A percentile compares a stretch with the other conserved stretches of the same genome.
These are phyloP conservation scores for Isabelozyma rhagii DNA, from an alignment of 805 yeast species.

Conservation along the genomic window DNA sequence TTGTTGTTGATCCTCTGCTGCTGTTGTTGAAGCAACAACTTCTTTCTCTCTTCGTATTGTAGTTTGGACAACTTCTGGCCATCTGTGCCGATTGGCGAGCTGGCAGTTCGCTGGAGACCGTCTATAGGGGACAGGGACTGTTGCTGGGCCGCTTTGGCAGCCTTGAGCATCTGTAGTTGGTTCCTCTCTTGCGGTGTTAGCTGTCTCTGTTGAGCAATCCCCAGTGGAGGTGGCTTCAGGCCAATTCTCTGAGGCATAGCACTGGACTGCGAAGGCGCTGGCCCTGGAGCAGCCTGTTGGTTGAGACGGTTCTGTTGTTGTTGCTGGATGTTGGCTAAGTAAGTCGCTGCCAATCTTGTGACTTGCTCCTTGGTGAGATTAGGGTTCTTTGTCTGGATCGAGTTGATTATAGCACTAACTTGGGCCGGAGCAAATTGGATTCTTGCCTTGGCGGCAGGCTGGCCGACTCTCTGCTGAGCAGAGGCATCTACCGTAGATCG, in stretches of 20 bases:
- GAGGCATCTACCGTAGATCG: slow-evolving; percentile 3
- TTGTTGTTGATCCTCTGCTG: slow-evolving; percentile 7
- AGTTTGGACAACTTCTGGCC: slow-evolving; percentile 22
- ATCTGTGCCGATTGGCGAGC: slow-evolving; percentile 13
- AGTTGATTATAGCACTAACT: slow-evolving; percentile 60
- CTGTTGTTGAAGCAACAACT: slow-evolving; percentile 28
- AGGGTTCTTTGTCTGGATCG: slow-evolving; percentile 66
- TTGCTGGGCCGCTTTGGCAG: slow-evolving; percentile 15
- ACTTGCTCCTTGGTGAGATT: slow-evolving; percentile 61
- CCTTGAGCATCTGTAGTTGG: slow-evolving; percentile 39
- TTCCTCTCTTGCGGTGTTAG: slow-evolving; percentile 43
- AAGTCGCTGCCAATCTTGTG: slow-evolving; percentile 61
- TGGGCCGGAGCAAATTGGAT: slow-evolving; percentile 56
- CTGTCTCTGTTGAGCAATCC: slow-evolving; percentile 11
- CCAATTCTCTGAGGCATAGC: neutral
- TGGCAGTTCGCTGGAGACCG: slow-evolving; percentile 9
- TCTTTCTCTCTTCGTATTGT: slow-evolving; percentile 37
- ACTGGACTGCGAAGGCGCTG: neutral
- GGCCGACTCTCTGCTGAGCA: slow-evolving; percentile 6
- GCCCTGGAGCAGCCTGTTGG: slow-evolving; percentile 12
- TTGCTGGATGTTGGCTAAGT: slow-evolving; percentile 56
- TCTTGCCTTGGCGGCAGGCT: slow-evolving; percentile 22
- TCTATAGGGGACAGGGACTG: neutral
- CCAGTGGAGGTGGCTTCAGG: neutral
- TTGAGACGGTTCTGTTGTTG: slow-evolving; percentile 40